These are phyloP conservation scores for Litchi chinensis DNA, from an alignment of 345 rosid genomes.

Conservation along the genomic window DNA sequence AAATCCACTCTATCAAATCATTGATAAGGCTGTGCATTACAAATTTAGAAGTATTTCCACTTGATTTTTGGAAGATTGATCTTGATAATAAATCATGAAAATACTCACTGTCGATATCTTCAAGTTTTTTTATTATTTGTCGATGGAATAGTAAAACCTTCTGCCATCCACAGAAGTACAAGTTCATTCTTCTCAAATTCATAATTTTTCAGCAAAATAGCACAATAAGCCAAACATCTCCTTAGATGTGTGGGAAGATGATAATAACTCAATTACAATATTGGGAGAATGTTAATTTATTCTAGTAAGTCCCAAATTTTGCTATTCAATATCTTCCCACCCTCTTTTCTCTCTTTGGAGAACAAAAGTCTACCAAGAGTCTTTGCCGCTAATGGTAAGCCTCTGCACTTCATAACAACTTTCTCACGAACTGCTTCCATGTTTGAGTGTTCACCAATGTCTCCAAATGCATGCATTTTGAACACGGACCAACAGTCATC, in stretches of 20 bases:
- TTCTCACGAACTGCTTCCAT: neutral
- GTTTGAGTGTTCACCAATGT: neutral
- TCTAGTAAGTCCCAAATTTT: neutral
- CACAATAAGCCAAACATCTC: conserved; percentile 33
- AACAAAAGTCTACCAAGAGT: neutral
- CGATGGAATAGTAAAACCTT: conserved; percentile 15
- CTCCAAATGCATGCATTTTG: neutral
- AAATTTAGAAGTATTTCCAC: neutral
- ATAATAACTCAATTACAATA: neutral
- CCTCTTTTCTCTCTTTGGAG: neutral
- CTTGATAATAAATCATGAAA: neutral
- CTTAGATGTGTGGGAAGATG: conserved; percentile 30
- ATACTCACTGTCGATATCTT: conserved; percentile 9
- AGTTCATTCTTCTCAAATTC: conserved; percentile 5
- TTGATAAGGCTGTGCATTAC: conserved; percentile 27
- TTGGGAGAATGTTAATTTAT: neutral
- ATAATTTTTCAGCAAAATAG: neutral
- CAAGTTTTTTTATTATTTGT: neutral
- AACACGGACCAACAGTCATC: neutral
- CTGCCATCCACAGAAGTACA: conserved; percentile 27
- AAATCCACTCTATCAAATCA: neutral
- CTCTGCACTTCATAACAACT: neutral
- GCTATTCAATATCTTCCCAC: neutral
- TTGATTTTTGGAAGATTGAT: conserved; percentile 10
- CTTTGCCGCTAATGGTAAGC: neutral